Conservation (phyloP, 495 filamentous ascomycete genomes). For the Letharia lupina region DNA sequence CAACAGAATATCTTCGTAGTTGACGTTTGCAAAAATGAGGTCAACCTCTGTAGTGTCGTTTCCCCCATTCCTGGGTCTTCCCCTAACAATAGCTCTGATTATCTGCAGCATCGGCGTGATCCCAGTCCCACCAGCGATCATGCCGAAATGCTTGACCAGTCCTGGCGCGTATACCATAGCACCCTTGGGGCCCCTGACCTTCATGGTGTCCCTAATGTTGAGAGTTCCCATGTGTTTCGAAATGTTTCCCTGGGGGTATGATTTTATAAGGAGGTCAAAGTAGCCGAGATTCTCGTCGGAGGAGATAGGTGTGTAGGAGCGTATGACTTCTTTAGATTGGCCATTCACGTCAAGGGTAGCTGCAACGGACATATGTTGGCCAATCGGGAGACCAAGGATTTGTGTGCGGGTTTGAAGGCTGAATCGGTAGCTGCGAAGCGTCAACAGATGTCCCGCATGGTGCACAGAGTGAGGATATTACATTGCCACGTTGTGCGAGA, state of each 20-base stretch:
- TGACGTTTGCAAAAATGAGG: constrained; percentile 94
- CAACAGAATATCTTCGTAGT: constrained; percentile 82
- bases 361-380: constrained; percentile 94
- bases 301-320: constrained; percentile 94
- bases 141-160: constrained; percentile 88
- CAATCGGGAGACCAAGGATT: constrained; percentile 93
- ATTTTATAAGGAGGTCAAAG: constrained; percentile 96
- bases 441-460: constrained; percentile 23
- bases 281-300: constrained; percentile 86
- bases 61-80: constrained; percentile 55
- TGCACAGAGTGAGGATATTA: neutral
- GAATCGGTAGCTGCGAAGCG: constrained; percentile 70
- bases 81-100: constrained; percentile 79
- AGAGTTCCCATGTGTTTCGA: constrained; percentile 79
- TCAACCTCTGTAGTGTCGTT: constrained; percentile 84
- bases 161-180: constrained; percentile 94
- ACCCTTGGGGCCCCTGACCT: constrained; percentile 86
- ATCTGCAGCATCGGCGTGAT: constrained; percentile 98
- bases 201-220: constrained; percentile 76
- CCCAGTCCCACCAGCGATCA: constrained; percentile 96
- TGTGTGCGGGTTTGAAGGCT: constrained; percentile 62
- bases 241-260: constrained; percentile 94
- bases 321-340: constrained; percentile 76
- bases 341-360: constrained; percentile 58
- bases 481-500: constrained; percentile 96